These are phyloP conservation scores for Pouteria glomerata DNA, from an alignment of 148 eudicot genomes.

Conservation along the genomic window DNA sequence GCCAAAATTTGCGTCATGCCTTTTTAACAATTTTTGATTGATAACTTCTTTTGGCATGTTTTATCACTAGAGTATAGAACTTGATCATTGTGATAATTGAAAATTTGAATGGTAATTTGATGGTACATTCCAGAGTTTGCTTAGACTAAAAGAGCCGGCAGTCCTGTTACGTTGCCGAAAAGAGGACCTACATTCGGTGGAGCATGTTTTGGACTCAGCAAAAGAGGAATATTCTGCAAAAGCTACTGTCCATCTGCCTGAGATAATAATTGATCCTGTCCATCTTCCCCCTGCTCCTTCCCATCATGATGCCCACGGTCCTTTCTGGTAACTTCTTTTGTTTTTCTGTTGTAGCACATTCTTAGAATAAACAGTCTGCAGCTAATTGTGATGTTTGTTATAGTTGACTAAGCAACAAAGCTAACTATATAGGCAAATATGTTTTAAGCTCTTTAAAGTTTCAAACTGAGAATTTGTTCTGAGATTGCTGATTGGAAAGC, in stretches of 20 bases:
- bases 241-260: conserved; percentile 70
- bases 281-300: conserved; percentile 82
- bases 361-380: neutral
- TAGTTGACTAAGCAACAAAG: neutral
- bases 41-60: conserved; percentile 4
- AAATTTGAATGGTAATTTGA: neutral
- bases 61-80: neutral
- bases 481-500: neutral
- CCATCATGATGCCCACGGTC: conserved; percentile 51
- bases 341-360: neutral
- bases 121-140: conserved; percentile 56
- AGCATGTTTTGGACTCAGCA: conserved; percentile 61
- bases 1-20: neutral
- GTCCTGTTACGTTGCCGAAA: conserved; percentile 85
- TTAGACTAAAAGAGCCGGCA: conserved; percentile 89
- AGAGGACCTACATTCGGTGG: conserved; percentile 47
- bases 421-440: too few relatives aligned
- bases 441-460: neutral
- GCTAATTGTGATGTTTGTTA: neutral
- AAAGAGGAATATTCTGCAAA: conserved; percentile 66
- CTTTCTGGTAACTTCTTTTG: conserved; percentile 50
- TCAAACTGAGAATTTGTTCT: neutral
- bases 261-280: conserved; percentile 59
- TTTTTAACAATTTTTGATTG: neutral
- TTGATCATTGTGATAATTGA: neutral